Conservation (phyloP, 352 stramenopile species). For the Globisporangium ultimum region DNA sequence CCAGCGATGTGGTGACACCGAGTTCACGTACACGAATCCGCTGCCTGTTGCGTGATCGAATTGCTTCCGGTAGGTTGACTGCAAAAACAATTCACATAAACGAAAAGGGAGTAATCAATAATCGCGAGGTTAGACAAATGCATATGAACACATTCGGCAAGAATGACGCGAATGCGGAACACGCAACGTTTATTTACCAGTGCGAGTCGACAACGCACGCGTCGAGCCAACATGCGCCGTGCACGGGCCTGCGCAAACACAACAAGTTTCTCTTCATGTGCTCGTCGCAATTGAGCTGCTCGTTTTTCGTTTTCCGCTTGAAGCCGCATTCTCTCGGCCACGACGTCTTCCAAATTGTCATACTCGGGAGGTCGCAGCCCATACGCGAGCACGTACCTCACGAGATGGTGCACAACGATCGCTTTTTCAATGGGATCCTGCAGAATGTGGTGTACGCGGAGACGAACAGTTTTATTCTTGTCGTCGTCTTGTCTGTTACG, state of each 20-base stretch:
- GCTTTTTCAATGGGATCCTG: constrained; percentile 8
- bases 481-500: neutral
- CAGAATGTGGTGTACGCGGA: neutral
- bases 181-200: constrained; percentile 17
- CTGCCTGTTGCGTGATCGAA: constrained; percentile 22
- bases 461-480: neutral
- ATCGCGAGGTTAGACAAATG: neutral
- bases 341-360: constrained; percentile 38
- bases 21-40: constrained; percentile 35
- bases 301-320: neutral
- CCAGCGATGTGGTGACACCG: constrained; percentile 5
- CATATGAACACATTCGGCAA: neutral
- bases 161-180: neutral
- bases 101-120: too few species aligned
- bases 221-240: constrained; percentile 30
- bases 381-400: constrained; percentile 36
- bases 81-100: neutral
- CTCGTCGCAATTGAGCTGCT: neutral
- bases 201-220: constrained; percentile 29
- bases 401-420: constrained; percentile 26
- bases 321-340: constrained; percentile 16
- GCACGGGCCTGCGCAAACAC: constrained; percentile 31
- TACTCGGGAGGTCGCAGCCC: constrained; percentile 21
- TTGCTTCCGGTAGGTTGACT: constrained; percentile 44
- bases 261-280: constrained; percentile 20